phyloP scores from a whole-genome alignment of 306 rosid species.

The Glycyrrhiza uralensis region DNA sequence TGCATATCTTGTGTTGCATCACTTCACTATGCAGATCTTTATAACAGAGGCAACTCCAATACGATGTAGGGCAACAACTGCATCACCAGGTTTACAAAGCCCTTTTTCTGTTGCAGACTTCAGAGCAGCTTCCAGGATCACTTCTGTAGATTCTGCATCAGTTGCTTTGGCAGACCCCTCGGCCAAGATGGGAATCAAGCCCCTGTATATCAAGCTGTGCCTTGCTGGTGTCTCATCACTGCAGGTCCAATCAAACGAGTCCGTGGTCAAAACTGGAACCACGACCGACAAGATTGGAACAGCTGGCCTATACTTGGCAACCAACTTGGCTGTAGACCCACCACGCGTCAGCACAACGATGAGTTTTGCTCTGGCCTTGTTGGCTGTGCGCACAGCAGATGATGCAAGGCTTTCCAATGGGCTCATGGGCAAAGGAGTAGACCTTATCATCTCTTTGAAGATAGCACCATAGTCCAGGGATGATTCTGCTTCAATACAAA shows the following conservation, averaged over 20 bases:
- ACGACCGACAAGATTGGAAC: constrained; percentile 92
- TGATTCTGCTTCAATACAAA: constrained; percentile 91
- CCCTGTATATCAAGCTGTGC: constrained; percentile 91
- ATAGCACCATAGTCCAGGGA: constrained; percentile 87
- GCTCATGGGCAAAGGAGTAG: constrained; percentile 96
- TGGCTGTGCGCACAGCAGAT: constrained; percentile 88
- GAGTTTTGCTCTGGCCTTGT: constrained; percentile 87
- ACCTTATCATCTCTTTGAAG: constrained; percentile 91
- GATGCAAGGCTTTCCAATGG: constrained; percentile 98
- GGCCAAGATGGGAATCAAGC: constrained; percentile 82
- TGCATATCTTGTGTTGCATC: constrained; percentile 18
- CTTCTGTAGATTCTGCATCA: constrained; percentile 98
- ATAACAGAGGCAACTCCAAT: constrained; percentile 84
- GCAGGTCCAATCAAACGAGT: constrained; percentile 88
- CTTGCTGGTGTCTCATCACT: constrained; percentile 91
- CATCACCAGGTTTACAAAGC: constrained; percentile 80
- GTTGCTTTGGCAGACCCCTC: constrained; percentile 98
- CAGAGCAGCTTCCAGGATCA: constrained; percentile 85
- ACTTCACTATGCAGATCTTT: constrained; percentile 85
- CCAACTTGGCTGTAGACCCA: constrained; percentile 84
- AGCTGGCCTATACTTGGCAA: constrained; percentile 92
- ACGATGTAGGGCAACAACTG: constrained; percentile 90
- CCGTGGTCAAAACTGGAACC: constrained; percentile 88
- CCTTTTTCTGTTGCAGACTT: constrained; percentile 68
- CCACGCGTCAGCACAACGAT: constrained; percentile 91